Percentiles rank a stretch among this genome's conserved stretches.
phyloP scores from a whole-genome alignment of 495 filamentous ascomycete genomes.

The Podospora pseudocomata region DNA sequence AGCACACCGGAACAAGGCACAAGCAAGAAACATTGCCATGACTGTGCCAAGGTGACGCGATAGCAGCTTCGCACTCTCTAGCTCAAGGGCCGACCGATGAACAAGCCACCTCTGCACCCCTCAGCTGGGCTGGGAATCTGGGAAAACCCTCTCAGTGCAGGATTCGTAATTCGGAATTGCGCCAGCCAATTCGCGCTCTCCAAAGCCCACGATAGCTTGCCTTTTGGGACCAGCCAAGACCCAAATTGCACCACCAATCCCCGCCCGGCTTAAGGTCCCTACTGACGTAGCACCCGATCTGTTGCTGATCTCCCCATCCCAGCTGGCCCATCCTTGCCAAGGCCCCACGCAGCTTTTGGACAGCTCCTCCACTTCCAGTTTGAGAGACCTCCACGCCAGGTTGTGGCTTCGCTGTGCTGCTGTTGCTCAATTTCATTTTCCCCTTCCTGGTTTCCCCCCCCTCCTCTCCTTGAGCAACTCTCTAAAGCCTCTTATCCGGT shows the following conservation, averaged over 20 bases:
- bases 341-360: constrained; percentile 2
- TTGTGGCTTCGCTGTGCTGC: constrained; percentile 8
- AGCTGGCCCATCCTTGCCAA: constrained; percentile 10
- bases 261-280: constrained; percentile 2
- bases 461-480: constrained; percentile 7
- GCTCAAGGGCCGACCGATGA: neutral
- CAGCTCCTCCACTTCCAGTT: constrained; percentile 9
- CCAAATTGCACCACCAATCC: constrained; percentile 7
- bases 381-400: constrained; percentile 3
- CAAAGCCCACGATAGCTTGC: neutral
- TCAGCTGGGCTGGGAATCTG: constrained; percentile 13
- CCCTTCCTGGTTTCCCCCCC: neutral
- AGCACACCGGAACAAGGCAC: neutral
- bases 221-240: neutral
- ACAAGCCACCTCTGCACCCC: constrained; percentile 16
- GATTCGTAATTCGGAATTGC: neutral
- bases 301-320: constrained; percentile 12
- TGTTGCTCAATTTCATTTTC: constrained; percentile 7
- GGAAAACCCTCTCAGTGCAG: neutral
- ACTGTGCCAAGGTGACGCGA: constrained; percentile 3
- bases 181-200: neutral
- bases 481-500: constrained; percentile 1
- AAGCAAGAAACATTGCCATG: neutral
- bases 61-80: neutral
- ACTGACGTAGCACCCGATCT: constrained; percentile 24